Evolutionary conservation across 352 stramenopile genomes (phyloP).

Genomic region (Globisporangium orthogonon): DNA sequence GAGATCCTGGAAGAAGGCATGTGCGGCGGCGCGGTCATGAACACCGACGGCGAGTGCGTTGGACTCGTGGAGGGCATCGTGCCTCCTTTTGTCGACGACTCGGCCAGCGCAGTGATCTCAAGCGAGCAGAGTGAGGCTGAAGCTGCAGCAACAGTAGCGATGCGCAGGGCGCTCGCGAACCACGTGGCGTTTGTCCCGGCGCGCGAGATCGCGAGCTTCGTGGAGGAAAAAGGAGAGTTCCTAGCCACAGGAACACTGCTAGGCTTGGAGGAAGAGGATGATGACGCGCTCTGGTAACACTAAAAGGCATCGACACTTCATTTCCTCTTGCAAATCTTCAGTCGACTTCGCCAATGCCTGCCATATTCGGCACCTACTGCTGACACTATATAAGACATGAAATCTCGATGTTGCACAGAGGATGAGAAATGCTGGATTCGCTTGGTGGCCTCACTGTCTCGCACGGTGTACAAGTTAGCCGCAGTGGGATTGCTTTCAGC

Average conservation of each 20-base stretch:
- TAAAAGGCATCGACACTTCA: neutral
- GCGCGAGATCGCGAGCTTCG: slow-evolving; percentile 37
- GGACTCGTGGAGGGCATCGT: slow-evolving; percentile 80
- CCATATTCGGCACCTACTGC: too few species aligned
- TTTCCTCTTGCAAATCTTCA: too few species aligned
- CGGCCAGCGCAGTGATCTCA: slow-evolving; percentile 3
- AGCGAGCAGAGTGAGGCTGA: slow-evolving; percentile 16
- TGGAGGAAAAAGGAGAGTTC: slow-evolving; percentile 23
- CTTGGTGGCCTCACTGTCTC: too few species aligned
- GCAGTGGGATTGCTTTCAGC: too few species aligned
- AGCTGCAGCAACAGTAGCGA: slow-evolving; percentile 22
- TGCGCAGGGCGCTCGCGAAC: slow-evolving; percentile 62
- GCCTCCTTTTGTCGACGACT: slow-evolving; percentile 25
- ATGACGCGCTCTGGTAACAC: slow-evolving; percentile 12
- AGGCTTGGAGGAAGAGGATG: slow-evolving; percentile 10
- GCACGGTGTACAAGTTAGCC: too few species aligned
- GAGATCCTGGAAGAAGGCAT: slow-evolving; percentile 76
- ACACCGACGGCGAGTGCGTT: slow-evolving; percentile 34
- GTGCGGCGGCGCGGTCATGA: slow-evolving; percentile 67
- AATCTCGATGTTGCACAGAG: too few species aligned
- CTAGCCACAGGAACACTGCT: slow-evolving; percentile 35
- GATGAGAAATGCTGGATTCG: too few species aligned
- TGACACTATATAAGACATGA: too few species aligned
- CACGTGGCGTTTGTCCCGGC: slow-evolving; percentile 66
- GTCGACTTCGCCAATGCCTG: too few species aligned